Evolutionary conservation across 179 eudicot genomes (phyloP).

Genomic region (Amaranthus tricolor): DNA sequence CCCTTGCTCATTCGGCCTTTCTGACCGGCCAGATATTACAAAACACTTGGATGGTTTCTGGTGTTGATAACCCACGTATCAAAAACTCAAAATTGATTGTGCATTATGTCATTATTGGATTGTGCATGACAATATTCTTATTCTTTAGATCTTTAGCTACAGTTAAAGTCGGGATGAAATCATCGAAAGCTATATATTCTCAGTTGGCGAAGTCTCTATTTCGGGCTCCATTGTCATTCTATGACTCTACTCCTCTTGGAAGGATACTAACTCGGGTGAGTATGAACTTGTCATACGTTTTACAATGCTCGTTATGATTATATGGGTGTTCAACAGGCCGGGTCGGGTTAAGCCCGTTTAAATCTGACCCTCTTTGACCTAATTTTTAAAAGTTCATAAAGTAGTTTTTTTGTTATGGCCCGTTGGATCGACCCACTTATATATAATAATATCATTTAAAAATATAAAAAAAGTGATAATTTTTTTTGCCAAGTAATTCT

Average conservation of each 20-base stretch:
- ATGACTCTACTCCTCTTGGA: conserved; percentile 62
- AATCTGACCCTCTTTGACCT: too few species aligned
- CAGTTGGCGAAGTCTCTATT: conserved; percentile 59
- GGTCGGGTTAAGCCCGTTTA: too few species aligned
- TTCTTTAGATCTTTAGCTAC: conserved; percentile 39
- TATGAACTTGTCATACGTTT: background rate
- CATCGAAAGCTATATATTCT: conserved; percentile 60
- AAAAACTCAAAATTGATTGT: conserved; percentile 42
- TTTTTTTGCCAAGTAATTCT: too few species aligned
- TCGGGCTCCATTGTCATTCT: conserved; percentile 63
- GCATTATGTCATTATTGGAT: conserved; percentile 54
- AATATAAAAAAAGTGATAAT: too few species aligned
- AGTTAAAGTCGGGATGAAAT: conserved; percentile 48
- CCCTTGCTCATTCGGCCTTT: conserved; percentile 43
- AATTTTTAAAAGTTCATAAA: too few species aligned
- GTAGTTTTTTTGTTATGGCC: too few species aligned
- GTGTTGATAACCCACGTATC: conserved; percentile 45
- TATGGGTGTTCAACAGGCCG: too few species aligned
- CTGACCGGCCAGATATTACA: conserved; percentile 44
- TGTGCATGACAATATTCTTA: conserved; percentile 33
- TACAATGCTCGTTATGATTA: background rate
- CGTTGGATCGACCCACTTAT: too few species aligned
- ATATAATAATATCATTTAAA: too few species aligned
- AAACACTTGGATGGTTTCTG: conserved; percentile 74
- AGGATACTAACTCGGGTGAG: conserved; percentile 58